These are phyloP conservation scores for Alternaria ventricosa DNA, from an alignment of 2,329 filamentous ascomycete genomes.

Conservation along the genomic window DNA sequence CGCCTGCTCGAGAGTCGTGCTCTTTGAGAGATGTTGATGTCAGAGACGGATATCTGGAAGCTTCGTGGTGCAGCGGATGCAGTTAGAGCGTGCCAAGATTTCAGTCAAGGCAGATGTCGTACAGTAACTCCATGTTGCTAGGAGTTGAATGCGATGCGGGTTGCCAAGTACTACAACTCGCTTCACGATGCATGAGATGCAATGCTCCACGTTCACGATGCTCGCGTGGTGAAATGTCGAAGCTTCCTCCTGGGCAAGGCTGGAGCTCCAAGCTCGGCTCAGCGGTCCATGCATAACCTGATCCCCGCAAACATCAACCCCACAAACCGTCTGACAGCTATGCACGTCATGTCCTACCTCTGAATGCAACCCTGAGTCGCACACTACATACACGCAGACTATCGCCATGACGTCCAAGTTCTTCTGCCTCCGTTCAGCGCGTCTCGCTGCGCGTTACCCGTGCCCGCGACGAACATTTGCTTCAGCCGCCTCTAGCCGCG, in stretches of 20 bases:
- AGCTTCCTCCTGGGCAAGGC: neutral
- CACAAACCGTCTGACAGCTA: constrained; percentile 15
- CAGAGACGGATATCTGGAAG: neutral
- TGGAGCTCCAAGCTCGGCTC: neutral
- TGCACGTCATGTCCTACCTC: constrained; percentile 14
- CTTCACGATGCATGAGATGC: neutral
- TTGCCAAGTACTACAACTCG: neutral
- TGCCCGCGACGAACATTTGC: constrained; percentile 38
- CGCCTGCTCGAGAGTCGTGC: neutral
- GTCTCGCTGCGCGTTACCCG: constrained; percentile 46
- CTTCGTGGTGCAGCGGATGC: neutral
- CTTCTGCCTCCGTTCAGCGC: constrained; percentile 38
- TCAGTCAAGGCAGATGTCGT: neutral
- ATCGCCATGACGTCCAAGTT: constrained; percentile 41
- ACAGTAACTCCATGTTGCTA: neutral
- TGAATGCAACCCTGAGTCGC: neutral
- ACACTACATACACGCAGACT: neutral
- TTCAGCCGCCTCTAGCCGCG: constrained; percentile 40
- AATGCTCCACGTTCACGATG: neutral
- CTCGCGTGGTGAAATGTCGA: neutral
- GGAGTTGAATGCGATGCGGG: neutral
- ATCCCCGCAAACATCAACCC: constrained; percentile 23
- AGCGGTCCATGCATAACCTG: constrained; percentile 17
- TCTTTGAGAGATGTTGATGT: neutral
- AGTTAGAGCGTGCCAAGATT: neutral